Evolutionary conservation across 441 rosid species (phyloP).

Genomic region (Breynia disticha): DNA sequence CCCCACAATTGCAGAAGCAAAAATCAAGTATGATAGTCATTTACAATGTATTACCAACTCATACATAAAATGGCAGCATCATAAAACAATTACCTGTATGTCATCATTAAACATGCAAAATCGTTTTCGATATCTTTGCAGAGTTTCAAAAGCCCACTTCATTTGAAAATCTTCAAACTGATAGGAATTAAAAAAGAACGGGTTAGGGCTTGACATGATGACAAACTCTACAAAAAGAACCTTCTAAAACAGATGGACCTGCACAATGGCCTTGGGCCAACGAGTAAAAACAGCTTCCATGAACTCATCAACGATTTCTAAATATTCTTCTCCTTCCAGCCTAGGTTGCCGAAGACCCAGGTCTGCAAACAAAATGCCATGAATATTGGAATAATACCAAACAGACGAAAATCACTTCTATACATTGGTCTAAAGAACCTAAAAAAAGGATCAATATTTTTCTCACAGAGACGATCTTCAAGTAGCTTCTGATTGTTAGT

Average conservation of each 20-base stretch:
- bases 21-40: neutral
- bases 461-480: slow-evolving; percentile 84
- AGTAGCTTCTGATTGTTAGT: slow-evolving; percentile 90
- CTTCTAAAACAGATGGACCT: slow-evolving; percentile 35
- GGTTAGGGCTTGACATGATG: slow-evolving; percentile 17
- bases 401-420: no score
- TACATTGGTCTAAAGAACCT: neutral
- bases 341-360: slow-evolving; percentile 85
- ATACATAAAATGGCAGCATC: slow-evolving; percentile 1
- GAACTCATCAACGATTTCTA: slow-evolving; percentile 83
- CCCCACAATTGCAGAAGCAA: slow-evolving; percentile 5
- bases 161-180: slow-evolving; percentile 98
- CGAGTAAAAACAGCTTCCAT: slow-evolving; percentile 91
- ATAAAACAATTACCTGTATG: slow-evolving; percentile 51
- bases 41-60: neutral
- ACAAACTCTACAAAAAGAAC: slow-evolving; percentile 15
- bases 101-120: slow-evolving; percentile 99
- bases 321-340: slow-evolving; percentile 91
- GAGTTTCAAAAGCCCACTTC: slow-evolving; percentile 97
- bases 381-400: no score
- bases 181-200: slow-evolving; percentile 15
- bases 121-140: slow-evolving; percentile 73
- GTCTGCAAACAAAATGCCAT: slow-evolving; percentile 36
- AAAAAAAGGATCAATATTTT: slow-evolving; percentile 6
- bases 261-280: slow-evolving; percentile 98